Evolutionary conservation across 2,329 filamentous ascomycete genomes (phyloP).

Genomic region (Emericellopsis cladophorae): DNA sequence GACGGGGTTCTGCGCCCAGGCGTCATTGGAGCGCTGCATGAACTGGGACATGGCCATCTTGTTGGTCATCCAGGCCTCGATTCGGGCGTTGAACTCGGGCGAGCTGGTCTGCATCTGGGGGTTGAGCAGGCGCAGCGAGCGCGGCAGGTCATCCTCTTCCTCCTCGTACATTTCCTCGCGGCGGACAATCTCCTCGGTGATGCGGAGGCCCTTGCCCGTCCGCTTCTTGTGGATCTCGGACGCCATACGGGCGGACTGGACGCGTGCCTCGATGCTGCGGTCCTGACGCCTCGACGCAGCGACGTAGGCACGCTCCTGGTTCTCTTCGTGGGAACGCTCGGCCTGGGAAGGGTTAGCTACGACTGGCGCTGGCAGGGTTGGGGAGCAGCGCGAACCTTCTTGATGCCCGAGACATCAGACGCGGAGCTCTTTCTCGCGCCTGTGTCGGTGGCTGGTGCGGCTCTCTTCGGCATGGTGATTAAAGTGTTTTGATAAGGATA

Average conservation of each 20-base stretch:
- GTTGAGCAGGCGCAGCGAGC: conserved; percentile 51
- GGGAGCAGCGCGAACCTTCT: too few relatives aligned
- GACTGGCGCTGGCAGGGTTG: not conserved
- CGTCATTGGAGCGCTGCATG: conserved; percentile 19
- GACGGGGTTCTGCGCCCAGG: conserved; percentile 30
- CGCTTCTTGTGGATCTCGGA: conserved; percentile 86
- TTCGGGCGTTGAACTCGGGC: conserved; percentile 45
- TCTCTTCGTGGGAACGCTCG: conserved; percentile 67
- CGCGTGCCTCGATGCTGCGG: conserved; percentile 72
- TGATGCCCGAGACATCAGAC: not conserved
- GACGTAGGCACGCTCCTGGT: conserved; percentile 82
- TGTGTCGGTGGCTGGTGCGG: not conserved
- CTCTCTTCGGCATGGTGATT: not conserved
- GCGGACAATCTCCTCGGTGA: conserved; percentile 74
- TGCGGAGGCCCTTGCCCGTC: conserved; percentile 69
- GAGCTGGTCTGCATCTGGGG: conserved; percentile 49
- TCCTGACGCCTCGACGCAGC: conserved; percentile 81
- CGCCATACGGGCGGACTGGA: conserved; percentile 76
- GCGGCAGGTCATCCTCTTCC: conserved; percentile 69
- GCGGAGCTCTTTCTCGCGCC: too few relatives aligned
- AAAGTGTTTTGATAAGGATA: not conserved
- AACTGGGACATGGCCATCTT: conserved; percentile 28
- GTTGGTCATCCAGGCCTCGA: conserved; percentile 35
- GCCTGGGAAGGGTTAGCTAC: conserved; percentile 30
- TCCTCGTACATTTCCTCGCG: conserved; percentile 97